Evolutionary conservation across 2,329 filamentous ascomycete species (phyloP).

Genomic region (Colletotrichum tofieldiae): DNA sequence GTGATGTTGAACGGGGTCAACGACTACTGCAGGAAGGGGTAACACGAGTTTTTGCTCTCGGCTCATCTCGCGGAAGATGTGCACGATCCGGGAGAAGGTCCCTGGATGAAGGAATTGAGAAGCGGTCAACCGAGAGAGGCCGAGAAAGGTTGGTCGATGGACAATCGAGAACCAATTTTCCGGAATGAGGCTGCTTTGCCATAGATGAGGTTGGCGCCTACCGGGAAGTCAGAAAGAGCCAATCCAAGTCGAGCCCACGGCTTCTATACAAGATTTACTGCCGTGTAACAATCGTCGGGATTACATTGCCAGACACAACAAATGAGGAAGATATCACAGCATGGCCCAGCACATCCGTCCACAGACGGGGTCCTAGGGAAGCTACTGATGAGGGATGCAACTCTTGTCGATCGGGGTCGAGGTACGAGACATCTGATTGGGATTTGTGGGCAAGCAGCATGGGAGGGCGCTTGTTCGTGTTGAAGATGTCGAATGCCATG

Average conservation of each 20-base stretch:
- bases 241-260: not conserved
- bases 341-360: slow-evolving; percentile 22
- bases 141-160: not conserved
- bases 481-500: not conserved
- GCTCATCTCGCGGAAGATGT: slow-evolving; percentile 1
- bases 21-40: not conserved
- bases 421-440: not conserved
- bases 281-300: not conserved
- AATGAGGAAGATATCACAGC: not conserved
- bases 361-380: slow-evolving; percentile 7
- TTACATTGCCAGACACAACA: not conserved
- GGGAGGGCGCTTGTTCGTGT: not conserved
- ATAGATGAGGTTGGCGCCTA: too few species aligned
- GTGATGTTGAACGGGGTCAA: not conserved
- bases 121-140: not conserved
- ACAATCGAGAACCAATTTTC: not conserved
- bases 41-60: not conserved
- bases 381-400: not conserved
- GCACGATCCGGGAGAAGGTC: not conserved
- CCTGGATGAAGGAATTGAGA: not conserved
- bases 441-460: not conserved
- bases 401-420: not conserved
- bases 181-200: not conserved
- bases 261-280: not conserved
- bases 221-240: not conserved